phyloP scores from a whole-genome alignment of 371 early-diverging fungal species.

The Actinomortierella ambigua region DNA sequence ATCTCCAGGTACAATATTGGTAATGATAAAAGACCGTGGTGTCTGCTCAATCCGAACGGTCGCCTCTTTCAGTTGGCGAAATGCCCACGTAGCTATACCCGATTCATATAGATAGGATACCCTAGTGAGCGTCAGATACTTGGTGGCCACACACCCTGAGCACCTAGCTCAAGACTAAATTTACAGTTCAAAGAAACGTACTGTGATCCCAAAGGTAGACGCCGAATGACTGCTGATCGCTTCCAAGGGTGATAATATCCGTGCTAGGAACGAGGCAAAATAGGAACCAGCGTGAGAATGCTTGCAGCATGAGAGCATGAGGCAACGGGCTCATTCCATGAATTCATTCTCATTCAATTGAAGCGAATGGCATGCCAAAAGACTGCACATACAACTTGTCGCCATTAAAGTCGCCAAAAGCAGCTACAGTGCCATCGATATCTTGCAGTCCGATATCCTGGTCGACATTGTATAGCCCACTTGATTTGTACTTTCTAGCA shows the following conservation, averaged over 20 bases:
- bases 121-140: not conserved
- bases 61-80: conserved; percentile 16
- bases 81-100: conserved; percentile 18
- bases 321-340: too few relatives aligned
- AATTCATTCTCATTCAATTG: too few relatives aligned
- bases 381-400: conserved; percentile 68
- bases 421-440: conserved; percentile 76
- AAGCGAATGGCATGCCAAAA: not conserved
- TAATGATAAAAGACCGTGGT: conserved; percentile 56
- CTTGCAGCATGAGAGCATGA: too few relatives aligned
- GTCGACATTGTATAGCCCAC: conserved; percentile 52
- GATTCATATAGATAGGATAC: not conserved
- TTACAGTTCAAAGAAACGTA: conserved; percentile 9
- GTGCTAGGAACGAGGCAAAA: conserved; percentile 52
- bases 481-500: conserved; percentile 34
- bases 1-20: conserved; percentile 83
- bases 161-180: not conserved
- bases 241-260: conserved; percentile 75
- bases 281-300: too few relatives aligned
- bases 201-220: conserved; percentile 73
- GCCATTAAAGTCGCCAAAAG: conserved; percentile 87
- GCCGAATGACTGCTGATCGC: conserved; percentile 66
- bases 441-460: conserved; percentile 60
- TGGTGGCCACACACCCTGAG: not conserved
- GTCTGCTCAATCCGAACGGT: conserved; percentile 27